Base-by-base conservation (phyloP, 140 eudicot genomes). In the Flaveria floridana region DNA sequence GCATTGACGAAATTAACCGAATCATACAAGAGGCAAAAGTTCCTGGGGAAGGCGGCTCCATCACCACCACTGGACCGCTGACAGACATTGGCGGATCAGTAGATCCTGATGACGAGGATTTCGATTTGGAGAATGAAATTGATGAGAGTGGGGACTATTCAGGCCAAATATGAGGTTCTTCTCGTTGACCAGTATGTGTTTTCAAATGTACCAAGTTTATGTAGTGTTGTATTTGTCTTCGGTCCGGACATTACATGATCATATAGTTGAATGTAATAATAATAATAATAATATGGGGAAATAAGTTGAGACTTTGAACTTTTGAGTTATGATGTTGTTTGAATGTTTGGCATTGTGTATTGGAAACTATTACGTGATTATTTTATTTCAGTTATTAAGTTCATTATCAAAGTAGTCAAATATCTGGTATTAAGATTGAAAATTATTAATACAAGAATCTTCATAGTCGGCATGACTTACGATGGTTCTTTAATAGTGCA, bases 1-100 rank as follows among this genome's bases (percentile, higher is more conserved):
- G 89, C 13, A 83, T 86, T 39, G 96, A 89, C 23, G 92, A 89
- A 39, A 77, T 89, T 5, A 84, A 84, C 89, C 67, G 75, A 73
- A 86, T 89, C 78, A 83, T 89, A 76, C 85, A 89, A 68, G 96
- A 82, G 77, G 96, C 92, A 1, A 89, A 86, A 74, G 85, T 71
- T n/a, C 86, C 86, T 0, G 87, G 91, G 0, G 87, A 79, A 73
- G 84, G 70, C 8, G 71, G 52, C 13, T 65, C 71, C 71, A 25
- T 73, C 51, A 77, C 81, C 13, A 34, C 74, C 16, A 13, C 63
- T 8, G 84, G 61, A 28, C 70, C 37, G 73, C 53, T 64, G 42
- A 20, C 37, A 3, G 82, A 62, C 30, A 58, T 23, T 26, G 87
- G 87, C 1, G 84, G 80, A 0, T 79, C 95, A 2, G 2, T 82